A percentile compares a stretch with the other conserved stretches of the same genome.
These are phyloP conservation scores for Postia placenta DNA, from an alignment of 768 basidiomycete species.

Conservation along the genomic window DNA sequence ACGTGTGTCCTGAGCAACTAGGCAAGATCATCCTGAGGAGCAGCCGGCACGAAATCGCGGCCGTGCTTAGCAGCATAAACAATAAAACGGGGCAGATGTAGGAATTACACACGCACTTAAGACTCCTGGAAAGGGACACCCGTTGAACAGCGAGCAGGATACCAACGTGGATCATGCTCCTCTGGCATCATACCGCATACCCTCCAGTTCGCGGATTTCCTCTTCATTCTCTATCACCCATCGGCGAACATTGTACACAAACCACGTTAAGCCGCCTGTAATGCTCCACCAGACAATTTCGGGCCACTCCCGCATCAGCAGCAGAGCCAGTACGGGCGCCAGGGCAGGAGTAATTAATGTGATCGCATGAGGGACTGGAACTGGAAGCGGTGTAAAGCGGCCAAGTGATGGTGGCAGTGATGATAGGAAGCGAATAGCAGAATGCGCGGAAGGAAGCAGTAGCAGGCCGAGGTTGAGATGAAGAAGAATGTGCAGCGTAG, in stretches of 20 bases:
- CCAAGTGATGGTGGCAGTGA: not conserved
- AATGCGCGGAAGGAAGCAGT: conserved; percentile 6
- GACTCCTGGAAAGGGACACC: no score
- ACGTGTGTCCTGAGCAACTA: not conserved
- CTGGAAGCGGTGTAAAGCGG: conserved; percentile 1
- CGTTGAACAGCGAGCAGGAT: no score
- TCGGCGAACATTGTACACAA: conserved; percentile 11
- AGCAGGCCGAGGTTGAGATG: conserved; percentile 15
- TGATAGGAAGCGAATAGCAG: conserved; percentile 3
- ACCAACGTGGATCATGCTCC: conserved; percentile 19
- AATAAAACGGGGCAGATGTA: no score
- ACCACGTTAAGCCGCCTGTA: conserved; percentile 6
- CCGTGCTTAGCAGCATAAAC: not conserved
- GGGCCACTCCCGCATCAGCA: conserved; percentile 9
- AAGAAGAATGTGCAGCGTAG: conserved; percentile 13
- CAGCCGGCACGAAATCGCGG: not conserved
- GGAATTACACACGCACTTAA: not conserved
- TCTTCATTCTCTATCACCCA: conserved; percentile 17
- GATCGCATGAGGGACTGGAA: conserved; percentile 12
- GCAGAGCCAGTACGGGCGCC: conserved; percentile 14
- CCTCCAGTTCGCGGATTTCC: conserved; percentile 16
- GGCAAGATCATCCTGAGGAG: not conserved
- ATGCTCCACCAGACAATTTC: conserved; percentile 21
- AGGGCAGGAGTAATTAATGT: conserved; percentile 7
- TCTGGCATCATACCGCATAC: conserved; percentile 18